Conservation (phyloP, 1,284 basidiomycete species). For the Malassezia caprae region DNA sequence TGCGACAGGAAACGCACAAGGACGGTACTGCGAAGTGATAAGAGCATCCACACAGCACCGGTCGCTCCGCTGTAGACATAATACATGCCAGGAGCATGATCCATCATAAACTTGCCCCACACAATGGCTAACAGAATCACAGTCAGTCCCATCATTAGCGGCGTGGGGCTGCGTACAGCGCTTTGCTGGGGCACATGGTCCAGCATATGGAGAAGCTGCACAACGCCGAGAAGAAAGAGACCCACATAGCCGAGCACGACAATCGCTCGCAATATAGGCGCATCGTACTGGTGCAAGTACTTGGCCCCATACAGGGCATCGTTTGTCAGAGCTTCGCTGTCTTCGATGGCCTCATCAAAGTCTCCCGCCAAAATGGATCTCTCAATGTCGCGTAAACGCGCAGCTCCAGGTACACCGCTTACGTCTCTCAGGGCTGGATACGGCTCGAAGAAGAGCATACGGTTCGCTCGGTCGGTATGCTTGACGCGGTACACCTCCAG, state of each 20-base stretch:
- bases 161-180: neutral
- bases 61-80: slow-evolving; percentile 69
- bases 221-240: slow-evolving; percentile 54
- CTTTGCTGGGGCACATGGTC: neutral
- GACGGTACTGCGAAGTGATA: neutral
- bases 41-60: slow-evolving; percentile 57
- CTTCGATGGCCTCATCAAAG: slow-evolving; percentile 55
- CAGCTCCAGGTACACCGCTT: slow-evolving; percentile 49
- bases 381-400: slow-evolving; percentile 45
- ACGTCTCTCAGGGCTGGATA: slow-evolving; percentile 13
- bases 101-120: slow-evolving; percentile 55
- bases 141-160: neutral
- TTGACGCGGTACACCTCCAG: slow-evolving; percentile 71
- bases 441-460: slow-evolving; percentile 30
- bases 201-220: slow-evolving; percentile 35
- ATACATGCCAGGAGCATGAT: slow-evolving; percentile 63
- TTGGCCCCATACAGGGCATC: slow-evolving; percentile 59
- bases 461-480: slow-evolving; percentile 53
- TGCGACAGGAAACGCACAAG: neutral
- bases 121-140: slow-evolving; percentile 10
- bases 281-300: slow-evolving; percentile 77
- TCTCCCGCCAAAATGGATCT: slow-evolving; percentile 40
- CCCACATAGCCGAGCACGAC: slow-evolving; percentile 66
- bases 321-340: slow-evolving; percentile 56
- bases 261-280: slow-evolving; percentile 61